Conservation (phyloP, 495 filamentous ascomycete genomes). For the Recurvomyces mirabilis region DNA sequence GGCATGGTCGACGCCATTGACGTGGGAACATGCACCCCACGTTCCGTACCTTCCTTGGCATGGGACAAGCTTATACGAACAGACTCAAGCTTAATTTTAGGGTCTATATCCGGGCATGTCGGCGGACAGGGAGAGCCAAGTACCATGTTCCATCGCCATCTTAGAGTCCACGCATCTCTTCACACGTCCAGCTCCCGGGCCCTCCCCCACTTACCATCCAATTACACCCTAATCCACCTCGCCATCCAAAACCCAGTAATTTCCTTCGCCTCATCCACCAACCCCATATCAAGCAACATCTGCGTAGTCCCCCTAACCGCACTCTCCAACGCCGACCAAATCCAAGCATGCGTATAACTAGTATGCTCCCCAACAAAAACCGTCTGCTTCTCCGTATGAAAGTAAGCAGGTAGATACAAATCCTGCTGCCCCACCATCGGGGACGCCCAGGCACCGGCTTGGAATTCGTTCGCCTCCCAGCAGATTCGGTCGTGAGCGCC, state of each 20-base stretch:
- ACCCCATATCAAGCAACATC: slow-evolving; percentile 51
- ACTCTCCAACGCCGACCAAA: slow-evolving; percentile 54
- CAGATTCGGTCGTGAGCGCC: slow-evolving; percentile 48
- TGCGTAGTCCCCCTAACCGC: slow-evolving; percentile 56
- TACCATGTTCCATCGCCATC: too few species aligned
- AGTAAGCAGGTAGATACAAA: slow-evolving; percentile 57
- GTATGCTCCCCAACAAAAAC: slow-evolving; percentile 65
- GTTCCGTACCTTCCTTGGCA: too few species aligned
- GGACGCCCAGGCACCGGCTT: slow-evolving; percentile 44
- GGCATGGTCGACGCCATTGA: too few species aligned
- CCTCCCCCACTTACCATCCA: too few species aligned
- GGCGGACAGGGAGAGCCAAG: too few species aligned
- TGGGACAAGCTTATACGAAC: too few species aligned
- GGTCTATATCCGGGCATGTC: too few species aligned
- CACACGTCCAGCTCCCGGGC: too few species aligned
- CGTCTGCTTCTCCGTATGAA: slow-evolving; percentile 52
- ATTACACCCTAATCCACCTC: slow-evolving; percentile 42
- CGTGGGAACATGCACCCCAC: too few species aligned
- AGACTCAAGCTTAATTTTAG: too few species aligned
- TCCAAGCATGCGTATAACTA: slow-evolving; percentile 58
- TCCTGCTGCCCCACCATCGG: slow-evolving; percentile 50
- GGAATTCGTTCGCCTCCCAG: slow-evolving; percentile 46
- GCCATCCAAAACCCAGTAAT: slow-evolving; percentile 58
- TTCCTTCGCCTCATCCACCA: slow-evolving; percentile 59
- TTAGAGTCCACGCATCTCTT: too few species aligned